Base-by-base conservation (phyloP, 2,329 filamentous ascomycete genomes). In the Pseudocercospora pini-densiflorae region DNA sequence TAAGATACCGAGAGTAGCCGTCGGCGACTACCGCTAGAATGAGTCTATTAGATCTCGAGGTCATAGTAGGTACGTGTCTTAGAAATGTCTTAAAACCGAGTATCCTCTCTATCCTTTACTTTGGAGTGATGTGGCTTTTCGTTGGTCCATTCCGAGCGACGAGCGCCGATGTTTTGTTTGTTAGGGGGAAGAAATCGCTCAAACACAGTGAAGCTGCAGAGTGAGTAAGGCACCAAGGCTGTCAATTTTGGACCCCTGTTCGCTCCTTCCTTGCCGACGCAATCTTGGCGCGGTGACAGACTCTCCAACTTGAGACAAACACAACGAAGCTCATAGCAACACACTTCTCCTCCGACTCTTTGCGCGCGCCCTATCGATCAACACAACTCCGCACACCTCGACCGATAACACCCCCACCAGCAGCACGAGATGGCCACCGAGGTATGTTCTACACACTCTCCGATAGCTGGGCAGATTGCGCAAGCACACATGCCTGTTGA, bases 371-470 rank as follows among this genome's bases (percentile, higher is more conserved):
- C 6, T 31, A 49, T 49, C 33, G 31, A 55, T 54, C 36, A 29
- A 40, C n/a, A 31, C 29, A 60, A 27, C 36, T 49, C 53, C 40
- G 55, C 53, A 27, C 45, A 33, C 36, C 61, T 49, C 61, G 53
- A 63, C 14, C 27, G 43, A 23, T 24, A 27, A 14, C 58, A 31
- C 33, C 45, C 47, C 24, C 29, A 40, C 19, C n/a, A 63, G 29
- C 58, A 67, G 45, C 61, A 51, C 61, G 61, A 61, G 45, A 89
- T 89, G 87, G 84, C 85, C 80, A 86, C 85, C 82, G 87, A 89
- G 83, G 87, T 89, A 86, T 77, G 86, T 84, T 79, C 76, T 71
- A 70, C 71, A 70, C 75, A 71, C 72, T 72, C 70, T 72, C 69
- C 67, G 68, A 71, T 78, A 77, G 76, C 77, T 75, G 36, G 51